Evolutionary conservation across 2,329 filamentous ascomycete species (phyloP).

Genomic region (Talaromyces sp.): DNA sequence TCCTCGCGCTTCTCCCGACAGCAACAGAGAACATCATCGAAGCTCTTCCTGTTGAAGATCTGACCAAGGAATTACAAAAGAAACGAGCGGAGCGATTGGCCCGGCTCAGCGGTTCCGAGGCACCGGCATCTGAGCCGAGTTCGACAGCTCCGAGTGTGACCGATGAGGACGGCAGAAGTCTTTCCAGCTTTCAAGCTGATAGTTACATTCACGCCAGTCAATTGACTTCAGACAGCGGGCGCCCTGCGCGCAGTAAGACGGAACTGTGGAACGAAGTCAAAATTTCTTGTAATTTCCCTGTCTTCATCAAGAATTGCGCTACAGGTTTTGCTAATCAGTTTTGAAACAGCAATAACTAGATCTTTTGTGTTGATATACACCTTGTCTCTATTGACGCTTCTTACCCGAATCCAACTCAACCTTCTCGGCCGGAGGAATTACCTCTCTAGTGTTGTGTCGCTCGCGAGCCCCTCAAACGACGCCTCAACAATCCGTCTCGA

Average conservation of each 20-base stretch:
- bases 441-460: constrained; percentile 86
- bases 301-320: not conserved
- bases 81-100: constrained; percentile 74
- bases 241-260: constrained; percentile 74
- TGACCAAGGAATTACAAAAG: constrained; percentile 89
- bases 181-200: constrained; percentile 72
- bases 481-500: constrained; percentile 79
- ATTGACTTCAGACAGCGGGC: constrained; percentile 48
- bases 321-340: constrained; percentile 6
- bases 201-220: constrained; percentile 82
- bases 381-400: constrained; percentile 78
- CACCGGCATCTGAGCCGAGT: constrained; percentile 52
- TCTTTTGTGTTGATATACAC: constrained; percentile 91
- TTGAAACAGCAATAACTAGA: constrained; percentile 69
- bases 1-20: constrained; percentile 89
- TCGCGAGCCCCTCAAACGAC: constrained; percentile 70
- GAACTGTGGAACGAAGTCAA: constrained; percentile 98
- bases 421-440: constrained; percentile 93
- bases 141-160: constrained; percentile 63
- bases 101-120: constrained; percentile 53
- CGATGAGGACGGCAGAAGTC: constrained; percentile 78
- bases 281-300: constrained; percentile 68
- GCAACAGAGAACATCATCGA: constrained; percentile 85
- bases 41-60: constrained; percentile 83
- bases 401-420: constrained; percentile 94